These are phyloP conservation scores for Corylus avellana DNA, from an alignment of 306 rosid genomes.

Conservation along the genomic window DNA sequence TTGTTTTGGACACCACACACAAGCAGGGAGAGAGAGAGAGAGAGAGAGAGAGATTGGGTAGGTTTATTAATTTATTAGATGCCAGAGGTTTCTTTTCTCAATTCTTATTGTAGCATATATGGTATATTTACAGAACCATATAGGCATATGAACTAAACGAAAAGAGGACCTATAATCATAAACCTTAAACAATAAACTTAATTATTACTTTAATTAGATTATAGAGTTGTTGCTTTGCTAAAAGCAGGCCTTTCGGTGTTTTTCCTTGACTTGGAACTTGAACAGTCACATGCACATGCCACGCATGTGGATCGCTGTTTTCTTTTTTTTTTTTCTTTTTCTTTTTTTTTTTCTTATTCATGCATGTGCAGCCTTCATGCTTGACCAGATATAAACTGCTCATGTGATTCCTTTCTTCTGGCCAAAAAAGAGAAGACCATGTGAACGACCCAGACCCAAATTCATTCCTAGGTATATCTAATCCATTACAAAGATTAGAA, in stretches of 20 bases:
- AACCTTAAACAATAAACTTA: not conserved
- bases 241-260: not conserved
- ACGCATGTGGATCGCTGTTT: not conserved
- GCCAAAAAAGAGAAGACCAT: not conserved
- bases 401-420: not conserved
- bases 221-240: not conserved
- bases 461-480: not conserved
- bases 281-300: slow-evolving; percentile 16
- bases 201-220: too few species aligned
- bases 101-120: too few species aligned
- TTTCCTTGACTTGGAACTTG: not conserved
- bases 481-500: not conserved
- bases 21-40: too few species aligned
- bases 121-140: too few species aligned
- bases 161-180: not conserved
- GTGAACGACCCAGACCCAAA: not conserved
- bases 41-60: too few species aligned
- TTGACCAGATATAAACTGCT: not conserved
- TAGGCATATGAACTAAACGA: not conserved
- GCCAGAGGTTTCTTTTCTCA: too few species aligned
- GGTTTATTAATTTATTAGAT: too few species aligned
- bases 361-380: slow-evolving; percentile 10
- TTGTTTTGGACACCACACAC: too few species aligned
- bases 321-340: not conserved
- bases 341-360: not conserved